Percentiles rank a stretch among this genome's conserved stretches.
These are phyloP conservation scores for Mariannaea elegans DNA, from an alignment of 2,329 filamentous ascomycete genomes.

Conservation along the genomic window DNA sequence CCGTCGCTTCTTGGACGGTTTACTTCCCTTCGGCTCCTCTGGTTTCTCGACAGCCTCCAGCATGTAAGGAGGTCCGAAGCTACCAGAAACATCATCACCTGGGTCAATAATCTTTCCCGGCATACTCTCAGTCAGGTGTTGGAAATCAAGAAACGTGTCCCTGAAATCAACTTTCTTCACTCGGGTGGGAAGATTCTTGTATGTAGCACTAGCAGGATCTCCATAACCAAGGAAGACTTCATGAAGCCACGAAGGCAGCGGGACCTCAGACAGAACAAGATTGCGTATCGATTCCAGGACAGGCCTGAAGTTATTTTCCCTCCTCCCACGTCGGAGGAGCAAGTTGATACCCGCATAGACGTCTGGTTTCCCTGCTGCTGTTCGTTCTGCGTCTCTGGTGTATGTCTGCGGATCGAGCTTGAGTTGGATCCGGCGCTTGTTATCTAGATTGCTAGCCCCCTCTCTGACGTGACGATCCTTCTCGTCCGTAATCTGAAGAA, in stretches of 20 bases:
- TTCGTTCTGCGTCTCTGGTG: conserved; percentile 75
- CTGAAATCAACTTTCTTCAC: conserved; percentile 85
- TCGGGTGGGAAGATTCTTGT: conserved; percentile 81
- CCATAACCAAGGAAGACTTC: conserved; percentile 98
- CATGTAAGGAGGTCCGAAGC: conserved; percentile 88
- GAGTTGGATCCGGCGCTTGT: conserved; percentile 77
- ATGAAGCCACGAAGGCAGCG: conserved; percentile 89
- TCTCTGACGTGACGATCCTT: conserved; percentile 79
- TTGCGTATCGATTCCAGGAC: conserved; percentile 91
- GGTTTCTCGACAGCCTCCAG: conserved; percentile 72
- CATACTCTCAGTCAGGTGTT: conserved; percentile 88
- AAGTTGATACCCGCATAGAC: conserved; percentile 88
- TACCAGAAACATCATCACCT: conserved; percentile 73
- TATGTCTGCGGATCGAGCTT: conserved; percentile 84
- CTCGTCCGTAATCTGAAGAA: conserved; percentile 87
- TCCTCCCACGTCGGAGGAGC: conserved; percentile 80
- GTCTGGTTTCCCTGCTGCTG: conserved; percentile 74
- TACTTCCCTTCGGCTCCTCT: conserved; percentile 59
- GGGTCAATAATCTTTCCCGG: conserved; percentile 89
- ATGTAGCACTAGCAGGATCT: conserved; percentile 87
- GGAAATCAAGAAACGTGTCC: conserved; percentile 96
- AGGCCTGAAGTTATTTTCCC: conserved; percentile 97
- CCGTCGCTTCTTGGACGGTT: conserved; percentile 86
- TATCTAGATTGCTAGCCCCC: conserved; percentile 66
- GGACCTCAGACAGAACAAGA: conserved; percentile 84